A percentile compares a stretch with the other conserved stretches of the same genome.
Conservation (phyloP, 176 grass and related monocot species). For the Microstegium vimineum region DNA sequence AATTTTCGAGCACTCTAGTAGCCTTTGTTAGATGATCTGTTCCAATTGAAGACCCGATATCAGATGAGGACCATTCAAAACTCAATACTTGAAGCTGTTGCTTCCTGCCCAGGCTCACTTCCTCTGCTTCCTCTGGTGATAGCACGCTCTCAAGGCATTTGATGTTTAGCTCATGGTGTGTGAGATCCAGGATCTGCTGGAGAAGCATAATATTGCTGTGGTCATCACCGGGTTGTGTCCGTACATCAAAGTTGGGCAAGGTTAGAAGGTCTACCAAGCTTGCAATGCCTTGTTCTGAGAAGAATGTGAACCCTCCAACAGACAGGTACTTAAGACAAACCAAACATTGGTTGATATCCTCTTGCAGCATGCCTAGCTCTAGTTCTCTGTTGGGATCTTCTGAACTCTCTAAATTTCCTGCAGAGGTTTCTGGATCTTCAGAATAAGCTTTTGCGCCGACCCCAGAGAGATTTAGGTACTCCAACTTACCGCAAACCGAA, state of each 20-base stretch:
- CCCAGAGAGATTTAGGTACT: background rate
- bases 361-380: background rate
- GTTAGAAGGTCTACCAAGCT: background rate
- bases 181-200: background rate
- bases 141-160: background rate
- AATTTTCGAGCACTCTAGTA: background rate
- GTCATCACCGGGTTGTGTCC: background rate
- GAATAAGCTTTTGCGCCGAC: background rate
- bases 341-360: background rate
- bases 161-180: slow-evolving; percentile 7
- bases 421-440: background rate
- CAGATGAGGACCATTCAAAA: background rate
- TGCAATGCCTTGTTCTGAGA: background rate
- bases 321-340: background rate
- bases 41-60: too few species aligned
- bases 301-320: background rate
- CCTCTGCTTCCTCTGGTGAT: background rate
- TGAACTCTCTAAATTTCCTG: background rate
- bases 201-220: background rate
- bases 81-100: background rate
- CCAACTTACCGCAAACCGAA: background rate
- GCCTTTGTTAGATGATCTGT: too few species aligned
- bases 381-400: background rate
- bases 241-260: background rate
- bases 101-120: background rate